Evolutionary conservation across 179 eudicot genomes (phyloP), one percentile per base, ranked within the genome.

Genomic region (Vitellaria paradoxa): DNA sequence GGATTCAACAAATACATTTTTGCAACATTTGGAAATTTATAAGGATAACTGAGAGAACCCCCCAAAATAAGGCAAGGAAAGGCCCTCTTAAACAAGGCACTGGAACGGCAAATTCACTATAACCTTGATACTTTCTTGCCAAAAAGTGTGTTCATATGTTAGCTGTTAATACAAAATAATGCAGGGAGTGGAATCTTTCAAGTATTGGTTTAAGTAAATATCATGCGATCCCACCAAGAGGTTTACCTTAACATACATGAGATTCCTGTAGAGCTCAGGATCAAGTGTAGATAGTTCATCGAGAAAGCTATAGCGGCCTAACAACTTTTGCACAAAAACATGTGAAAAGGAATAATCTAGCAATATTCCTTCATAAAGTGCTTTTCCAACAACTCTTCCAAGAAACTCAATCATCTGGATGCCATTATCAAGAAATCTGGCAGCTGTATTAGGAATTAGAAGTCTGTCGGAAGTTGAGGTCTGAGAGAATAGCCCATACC

Each of bases 321-420:
- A 82, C 81, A 94, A 91, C 91, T 94, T 94, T 74, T 84, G 98
- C 65, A 94, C 96, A 80, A 94, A 93, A 84, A 90, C 97, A 74
- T 88, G 93, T 68, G 98, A 93, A 86, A 94, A 92, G 50, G 92
- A 93, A 79, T 90, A 94, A 82, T 94, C 98, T 66, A 94, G 88
- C 74, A 94, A 83, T 81, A 94, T 86, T 81, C 93, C 98, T 87
- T 94, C 98, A 75, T 93, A 94, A 37, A 94, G 93, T 83, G 98
- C 93, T 86, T 94, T 94, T 52, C 98, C 98, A 81, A 94, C 98
- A 75, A 94, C 86, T 91, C 91, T 93, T 72, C 98, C 98, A 68
- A 93, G 87, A 85, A 94, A 94, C 82, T 94, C 98, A 81, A 94
- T 93, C 97, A 93, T 94, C 86, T 85, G 91, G 65, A 93, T 81